Evolutionary conservation across 1,139 yeast species (phyloP), one percentile per base, ranked within the genome.

Genomic region (Citeromyces hawaiiensis): DNA sequence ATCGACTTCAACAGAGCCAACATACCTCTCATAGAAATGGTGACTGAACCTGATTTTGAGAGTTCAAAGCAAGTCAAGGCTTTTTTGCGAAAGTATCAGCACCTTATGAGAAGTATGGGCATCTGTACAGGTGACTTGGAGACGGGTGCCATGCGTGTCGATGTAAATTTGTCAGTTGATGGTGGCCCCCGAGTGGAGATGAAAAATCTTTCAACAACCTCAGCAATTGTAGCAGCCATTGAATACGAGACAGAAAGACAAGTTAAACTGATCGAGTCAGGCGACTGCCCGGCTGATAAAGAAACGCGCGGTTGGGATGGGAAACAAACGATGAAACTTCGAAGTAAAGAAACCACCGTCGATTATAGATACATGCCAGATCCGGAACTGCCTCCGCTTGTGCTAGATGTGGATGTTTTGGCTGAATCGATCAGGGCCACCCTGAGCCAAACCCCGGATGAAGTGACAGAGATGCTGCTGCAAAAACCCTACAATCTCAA

Each of bases 251-350:
- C 75, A 50, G 55, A 60, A 27, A 66, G 98, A 42, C 98, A 93
- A 53, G 40, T 46, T 23, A 19, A 42, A 2, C 36, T 47, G 2
- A 37, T 50, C 4, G 45, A 44, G 15, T 27, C 17, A 10, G 54
- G 52, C 11, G 48, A 43, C 1, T 19, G 35, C 2, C 44, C 48
- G 6, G 57, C 70, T 0, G 47, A 49, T 0, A 52, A 64, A 21
- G 95, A 88, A 52, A 93, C 99, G 0, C 68, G 97, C 50, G 93
- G 95, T 13, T 91, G 96, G 96, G 78, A 80, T 53, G 96, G 96
- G 1, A 57, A 54, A 9, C 57, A 59, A 38, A 88, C 97, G 0
- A 66, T 70, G 39, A 68, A 72, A 39, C 59, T 80, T 39, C 70
- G 98, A 54, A 65, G 72, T 3, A 91, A 93, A 52, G 97, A 88